Conservation (phyloP, 495 filamentous ascomycete species). For the Daldinia decipiens region DNA sequence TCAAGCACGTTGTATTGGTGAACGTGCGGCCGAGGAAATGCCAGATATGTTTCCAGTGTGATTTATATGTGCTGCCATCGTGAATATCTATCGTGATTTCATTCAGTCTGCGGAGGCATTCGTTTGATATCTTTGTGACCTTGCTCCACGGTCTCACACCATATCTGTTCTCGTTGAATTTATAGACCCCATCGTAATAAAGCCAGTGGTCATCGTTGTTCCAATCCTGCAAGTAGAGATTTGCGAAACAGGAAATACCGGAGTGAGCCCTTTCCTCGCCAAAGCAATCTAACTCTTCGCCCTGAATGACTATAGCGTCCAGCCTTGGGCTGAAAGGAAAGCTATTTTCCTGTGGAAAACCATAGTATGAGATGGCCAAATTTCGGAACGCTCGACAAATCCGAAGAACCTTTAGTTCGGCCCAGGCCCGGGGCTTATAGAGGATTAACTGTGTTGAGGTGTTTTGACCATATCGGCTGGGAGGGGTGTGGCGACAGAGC, state of each 20-base stretch:
- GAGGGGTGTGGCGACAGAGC: not conserved
- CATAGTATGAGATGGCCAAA: constrained; percentile 3
- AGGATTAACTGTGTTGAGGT: not conserved
- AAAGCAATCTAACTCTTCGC: not conserved
- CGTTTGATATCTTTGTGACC: not conserved
- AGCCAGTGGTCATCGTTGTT: constrained; percentile 3
- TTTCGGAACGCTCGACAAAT: not conserved
- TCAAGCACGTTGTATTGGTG: not conserved
- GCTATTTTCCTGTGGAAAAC: not conserved
- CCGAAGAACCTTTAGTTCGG: not conserved
- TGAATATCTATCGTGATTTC: not conserved
- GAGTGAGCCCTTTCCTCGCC: not conserved
- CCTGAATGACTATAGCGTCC: not conserved
- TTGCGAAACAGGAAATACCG: not conserved
- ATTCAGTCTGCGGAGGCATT: not conserved
- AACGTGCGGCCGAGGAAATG: not conserved
- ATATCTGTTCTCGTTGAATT: not conserved
- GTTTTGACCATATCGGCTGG: not conserved
- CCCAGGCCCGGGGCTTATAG: constrained; percentile 4
- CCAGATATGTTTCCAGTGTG: constrained; percentile 6
- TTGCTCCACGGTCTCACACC: constrained; percentile 3
- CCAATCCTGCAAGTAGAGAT: not conserved
- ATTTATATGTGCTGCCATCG: not conserved
- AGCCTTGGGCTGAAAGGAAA: constrained; percentile 1
- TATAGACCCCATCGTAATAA: not conserved